These are phyloP conservation scores for Naganishia onofrii DNA, from an alignment of 768 basidiomycete species.

Conservation along the genomic window DNA sequence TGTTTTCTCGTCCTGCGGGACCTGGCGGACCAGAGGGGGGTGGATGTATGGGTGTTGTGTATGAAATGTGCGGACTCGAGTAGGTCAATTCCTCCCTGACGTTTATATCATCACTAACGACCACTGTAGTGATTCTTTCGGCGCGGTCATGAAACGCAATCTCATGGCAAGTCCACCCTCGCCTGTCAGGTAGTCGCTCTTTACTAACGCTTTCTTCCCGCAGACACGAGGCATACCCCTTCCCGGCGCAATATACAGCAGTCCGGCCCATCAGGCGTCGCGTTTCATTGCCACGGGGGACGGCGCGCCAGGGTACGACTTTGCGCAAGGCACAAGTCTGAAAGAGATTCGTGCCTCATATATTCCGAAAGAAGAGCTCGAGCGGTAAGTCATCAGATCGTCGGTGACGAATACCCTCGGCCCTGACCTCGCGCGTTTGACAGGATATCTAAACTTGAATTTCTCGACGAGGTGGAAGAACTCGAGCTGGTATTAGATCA, in stretches of 20 bases:
- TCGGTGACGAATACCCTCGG: background rate
- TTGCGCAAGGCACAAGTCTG: conserved; percentile 63
- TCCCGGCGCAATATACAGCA: conserved; percentile 70
- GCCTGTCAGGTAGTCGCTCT: background rate
- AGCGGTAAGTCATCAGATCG: conserved; percentile 55
- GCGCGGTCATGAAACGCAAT: conserved; percentile 87
- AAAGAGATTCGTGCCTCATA: conserved; percentile 62
- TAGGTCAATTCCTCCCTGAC: conserved; percentile 34
- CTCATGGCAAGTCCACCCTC: conserved; percentile 60
- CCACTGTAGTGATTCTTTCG: conserved; percentile 67
- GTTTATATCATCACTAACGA: background rate
- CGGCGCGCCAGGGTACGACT: conserved; percentile 57
- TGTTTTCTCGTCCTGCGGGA: conserved; percentile 50
- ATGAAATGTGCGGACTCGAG: conserved; percentile 88
- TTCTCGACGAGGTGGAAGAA: conserved; percentile 92
- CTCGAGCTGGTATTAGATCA: conserved; percentile 83
- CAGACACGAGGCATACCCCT: conserved; percentile 71
- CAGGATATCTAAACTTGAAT: conserved; percentile 76
- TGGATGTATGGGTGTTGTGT: conserved; percentile 62
- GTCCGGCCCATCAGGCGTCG: conserved; percentile 59
- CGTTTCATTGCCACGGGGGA: conserved; percentile 60
- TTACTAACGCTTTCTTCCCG: background rate
- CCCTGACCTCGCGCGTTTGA: background rate
- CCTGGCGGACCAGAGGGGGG: background rate
- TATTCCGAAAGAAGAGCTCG: conserved; percentile 44